Percentiles rank a stretch among this genome's conserved stretches.
Conservation (phyloP, 192 early-diverging fungal species). For the Linnemannia elongata region DNA sequence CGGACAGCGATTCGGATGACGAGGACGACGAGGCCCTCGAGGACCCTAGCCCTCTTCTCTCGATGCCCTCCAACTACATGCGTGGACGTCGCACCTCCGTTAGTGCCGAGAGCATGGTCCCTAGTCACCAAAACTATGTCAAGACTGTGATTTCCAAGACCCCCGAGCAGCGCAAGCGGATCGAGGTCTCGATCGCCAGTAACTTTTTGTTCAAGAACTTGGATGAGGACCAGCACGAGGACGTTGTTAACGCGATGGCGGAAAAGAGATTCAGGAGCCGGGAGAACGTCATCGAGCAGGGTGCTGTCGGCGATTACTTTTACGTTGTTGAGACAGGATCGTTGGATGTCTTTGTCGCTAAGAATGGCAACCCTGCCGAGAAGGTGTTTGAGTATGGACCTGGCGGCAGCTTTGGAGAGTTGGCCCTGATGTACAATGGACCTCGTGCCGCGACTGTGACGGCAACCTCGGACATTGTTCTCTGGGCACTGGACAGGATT, state of each 20-base stretch:
- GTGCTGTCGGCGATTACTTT: slow-evolving; percentile 97
- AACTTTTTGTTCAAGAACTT: slow-evolving; percentile 96
- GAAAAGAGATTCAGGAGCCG: slow-evolving; percentile 83
- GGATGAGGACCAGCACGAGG: slow-evolving; percentile 95
- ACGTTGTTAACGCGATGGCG: slow-evolving; percentile 96
- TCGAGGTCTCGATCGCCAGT: slow-evolving; percentile 81
- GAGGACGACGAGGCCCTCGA: slow-evolving; percentile 75
- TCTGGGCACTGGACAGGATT: slow-evolving; percentile 98
- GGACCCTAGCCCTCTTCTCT: slow-evolving; percentile 73
- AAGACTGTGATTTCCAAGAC: slow-evolving; percentile 93
- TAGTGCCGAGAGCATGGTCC: slow-evolving; percentile 96
- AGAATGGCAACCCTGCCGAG: slow-evolving; percentile 71
- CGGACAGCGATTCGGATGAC: slow-evolving; percentile 58
- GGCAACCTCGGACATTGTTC: slow-evolving; percentile 85
- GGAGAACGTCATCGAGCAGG: slow-evolving; percentile 92
- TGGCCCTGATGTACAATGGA: slow-evolving; percentile 99
- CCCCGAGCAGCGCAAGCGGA: slow-evolving; percentile 85
- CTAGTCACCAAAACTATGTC: slow-evolving; percentile 84
- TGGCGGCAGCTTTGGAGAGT: slow-evolving; percentile 96
- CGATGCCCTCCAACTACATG: slow-evolving; percentile 80
- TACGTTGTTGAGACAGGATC: slow-evolving; percentile 96
- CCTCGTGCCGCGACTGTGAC: slow-evolving; percentile 97
- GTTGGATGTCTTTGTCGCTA: slow-evolving; percentile 91
- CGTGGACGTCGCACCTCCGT: slow-evolving; percentile 95
- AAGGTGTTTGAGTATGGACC: slow-evolving; percentile 87